phyloP scores from a whole-genome alignment of 1,284 basidiomycete genomes.

The Irpex sp. region DNA sequence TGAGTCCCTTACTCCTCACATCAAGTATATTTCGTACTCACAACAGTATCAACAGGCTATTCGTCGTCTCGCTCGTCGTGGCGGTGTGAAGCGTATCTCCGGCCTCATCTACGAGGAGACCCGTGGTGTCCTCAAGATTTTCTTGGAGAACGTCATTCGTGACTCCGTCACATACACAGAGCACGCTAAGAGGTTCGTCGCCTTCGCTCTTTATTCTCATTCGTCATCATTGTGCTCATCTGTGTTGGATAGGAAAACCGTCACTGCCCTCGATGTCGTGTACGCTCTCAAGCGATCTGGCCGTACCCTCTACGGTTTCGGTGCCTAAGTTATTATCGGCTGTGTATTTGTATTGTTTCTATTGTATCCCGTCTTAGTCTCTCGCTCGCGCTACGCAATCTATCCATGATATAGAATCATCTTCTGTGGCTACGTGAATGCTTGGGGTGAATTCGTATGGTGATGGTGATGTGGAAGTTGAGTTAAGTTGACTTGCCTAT shows the following conservation, averaged over 20 bases:
- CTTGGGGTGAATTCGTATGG: background rate
- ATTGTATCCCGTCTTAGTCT: conserved; percentile 6
- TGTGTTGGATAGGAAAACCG: conserved; percentile 57
- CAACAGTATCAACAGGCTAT: conserved; percentile 46
- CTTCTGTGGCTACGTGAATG: background rate
- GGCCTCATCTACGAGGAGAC: conserved; percentile 81
- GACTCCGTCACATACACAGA: conserved; percentile 85
- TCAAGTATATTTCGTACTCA: conserved; percentile 24
- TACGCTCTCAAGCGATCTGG: conserved; percentile 83
- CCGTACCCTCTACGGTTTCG: conserved; percentile 78
- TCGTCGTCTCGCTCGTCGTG: conserved; percentile 81
- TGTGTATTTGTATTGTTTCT: conserved; percentile 12
- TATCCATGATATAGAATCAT: background rate
- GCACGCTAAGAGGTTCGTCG: conserved; percentile 69
- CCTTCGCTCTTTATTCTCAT: background rate
- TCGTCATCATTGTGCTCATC: background rate
- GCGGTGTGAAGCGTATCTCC: conserved; percentile 82
- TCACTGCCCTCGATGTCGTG: conserved; percentile 77
- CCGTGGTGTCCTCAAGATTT: conserved; percentile 81
- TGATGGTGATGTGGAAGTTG: too few relatives aligned
- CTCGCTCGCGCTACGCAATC: background rate
- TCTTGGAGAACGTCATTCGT: conserved; percentile 74
- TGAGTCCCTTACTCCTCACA: too few relatives aligned
- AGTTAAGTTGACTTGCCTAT: too few relatives aligned
- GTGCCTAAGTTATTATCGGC: conserved; percentile 35